Evolutionary conservation across 2,329 filamentous ascomycete species (phyloP), one percentile per base, ranked within the genome.

Genomic region (Cytospora schulzeri): DNA sequence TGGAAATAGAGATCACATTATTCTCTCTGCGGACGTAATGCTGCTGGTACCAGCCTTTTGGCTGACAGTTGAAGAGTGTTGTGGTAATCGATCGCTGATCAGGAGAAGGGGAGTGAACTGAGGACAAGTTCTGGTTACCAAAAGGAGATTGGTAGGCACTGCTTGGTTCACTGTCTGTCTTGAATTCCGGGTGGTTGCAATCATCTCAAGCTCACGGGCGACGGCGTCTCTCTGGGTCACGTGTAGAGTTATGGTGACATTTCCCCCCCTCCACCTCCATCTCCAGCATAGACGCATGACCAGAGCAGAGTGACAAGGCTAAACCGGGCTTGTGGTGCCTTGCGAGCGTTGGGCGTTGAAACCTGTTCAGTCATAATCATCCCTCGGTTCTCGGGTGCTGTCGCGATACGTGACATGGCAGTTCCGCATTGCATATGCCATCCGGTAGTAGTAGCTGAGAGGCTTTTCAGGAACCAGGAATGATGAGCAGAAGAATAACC

Each of bases 351-450:
- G 45, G 26, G 51, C 33, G 17, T 31, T 35, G 45, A 33, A 59
- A 59, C 48, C 26, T 54, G 57, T 56, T 52, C 53, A 53, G 61
- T 59, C 22, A 56, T 31, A n/a, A 35, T 33, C 56, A 28, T 7
- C 31, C 31, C n/a, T 66, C 61, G 57, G 64, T 38, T 63, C 48
- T 51, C 64, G 57, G 64, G 35, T 50, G 45, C 31, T 26, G 48
- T 38, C 60, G 56, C 61, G 26, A 51, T 48, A 57, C 60, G 50
- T 60, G 51, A 52, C 60, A 63, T 63, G 26, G 60, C 63, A 63
- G 50, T 15, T 24, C 55, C 9, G 55, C 51, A 45, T 51, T 52
- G 60, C 55, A 41, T 41, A 41, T 41, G 45, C 45, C 22, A 48
- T 24, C n/a, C 11, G 22, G 22, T 48, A 48, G 45, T n/a, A 41